Percentiles rank a stretch among this genome's conserved stretches.
phyloP scores from a whole-genome alignment of 371 early-diverging fungal genomes.

The Mucor irregularis region DNA sequence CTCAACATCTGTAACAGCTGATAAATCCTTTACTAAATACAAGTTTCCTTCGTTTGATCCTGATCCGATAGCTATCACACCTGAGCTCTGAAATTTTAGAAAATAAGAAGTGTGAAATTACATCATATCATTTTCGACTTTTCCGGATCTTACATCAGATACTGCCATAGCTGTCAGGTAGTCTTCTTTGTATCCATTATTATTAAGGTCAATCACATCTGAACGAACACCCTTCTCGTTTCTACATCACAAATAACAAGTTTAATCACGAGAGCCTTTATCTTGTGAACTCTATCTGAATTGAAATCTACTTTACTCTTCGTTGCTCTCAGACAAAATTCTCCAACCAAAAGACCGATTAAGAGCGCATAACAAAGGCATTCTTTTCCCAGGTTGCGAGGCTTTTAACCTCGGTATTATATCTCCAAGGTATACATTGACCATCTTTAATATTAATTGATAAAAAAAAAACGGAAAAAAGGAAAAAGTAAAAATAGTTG shows the following conservation, averaged over 20 bases:
- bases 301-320: constrained; percentile 15
- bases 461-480: background rate
- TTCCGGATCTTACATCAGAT: constrained; percentile 28
- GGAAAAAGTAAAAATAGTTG: background rate
- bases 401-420: constrained; percentile 6
- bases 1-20: constrained; percentile 7
- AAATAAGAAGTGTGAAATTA: background rate
- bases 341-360: constrained; percentile 27
- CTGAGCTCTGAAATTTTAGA: constrained; percentile 7
- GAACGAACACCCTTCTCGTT: constrained; percentile 27
- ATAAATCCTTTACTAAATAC: constrained; percentile 32
- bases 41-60: constrained; percentile 17
- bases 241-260: constrained; percentile 10
- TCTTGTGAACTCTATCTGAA: too few relatives aligned
- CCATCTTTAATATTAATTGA: constrained; percentile 20
- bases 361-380: constrained; percentile 31
- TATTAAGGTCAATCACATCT: constrained; percentile 14
- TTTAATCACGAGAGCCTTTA: background rate
- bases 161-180: constrained; percentile 36
- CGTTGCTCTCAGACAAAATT: constrained; percentile 30
- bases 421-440: constrained; percentile 10
- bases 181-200: constrained; percentile 11
- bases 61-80: constrained; percentile 32
- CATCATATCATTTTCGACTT: background rate
- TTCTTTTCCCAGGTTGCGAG: constrained; percentile 16